Percentiles rank a stretch among this genome's conserved stretches.
These are phyloP conservation scores for Wickerhamiella azymoides DNA, from an alignment of 805 yeast species.

Conservation along the genomic window DNA sequence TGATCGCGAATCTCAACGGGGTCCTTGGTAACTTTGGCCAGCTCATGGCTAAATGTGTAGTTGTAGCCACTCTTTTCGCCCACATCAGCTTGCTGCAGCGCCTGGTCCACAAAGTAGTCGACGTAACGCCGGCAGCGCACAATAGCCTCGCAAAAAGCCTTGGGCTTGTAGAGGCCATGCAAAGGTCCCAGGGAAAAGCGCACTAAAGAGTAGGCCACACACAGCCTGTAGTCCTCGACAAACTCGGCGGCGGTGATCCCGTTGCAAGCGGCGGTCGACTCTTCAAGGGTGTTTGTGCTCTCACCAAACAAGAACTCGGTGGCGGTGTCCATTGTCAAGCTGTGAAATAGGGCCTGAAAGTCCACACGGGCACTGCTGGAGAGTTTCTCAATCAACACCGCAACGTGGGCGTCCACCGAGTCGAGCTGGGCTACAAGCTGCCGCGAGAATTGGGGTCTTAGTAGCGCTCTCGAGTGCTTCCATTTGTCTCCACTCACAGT, in stretches of 20 bases:
- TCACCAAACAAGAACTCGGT: constrained; percentile 22
- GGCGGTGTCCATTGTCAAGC: constrained; percentile 22
- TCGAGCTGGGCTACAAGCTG: constrained; percentile 23
- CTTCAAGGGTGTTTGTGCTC: constrained; percentile 13
- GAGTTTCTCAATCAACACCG: constrained; percentile 13
- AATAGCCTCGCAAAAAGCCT: constrained; percentile 24
- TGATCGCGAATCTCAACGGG: constrained; percentile 34
- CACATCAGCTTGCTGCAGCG: constrained; percentile 19
- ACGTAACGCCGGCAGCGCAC: constrained; percentile 25
- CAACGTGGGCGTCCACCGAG: constrained; percentile 20
- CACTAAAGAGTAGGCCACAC: not conserved
- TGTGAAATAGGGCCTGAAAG: constrained; percentile 14
- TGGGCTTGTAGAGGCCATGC: constrained; percentile 12
- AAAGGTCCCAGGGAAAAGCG: constrained; percentile 10
- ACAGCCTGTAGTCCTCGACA: constrained; percentile 15
- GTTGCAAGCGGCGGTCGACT: constrained; percentile 9
- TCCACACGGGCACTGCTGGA: constrained; percentile 11
- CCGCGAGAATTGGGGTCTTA: constrained; percentile 26
- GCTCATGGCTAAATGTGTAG: constrained; percentile 33
- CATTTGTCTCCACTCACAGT: constrained; percentile 26
- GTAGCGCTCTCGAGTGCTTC: constrained; percentile 27
- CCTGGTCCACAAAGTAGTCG: constrained; percentile 29
- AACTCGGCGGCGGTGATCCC: constrained; percentile 19
- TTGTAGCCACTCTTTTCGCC: constrained; percentile 22
- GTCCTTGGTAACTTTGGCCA: constrained; percentile 33